These are phyloP conservation scores for Adansonia digitata DNA, from an alignment of 345 rosid genomes.

Conservation along the genomic window DNA sequence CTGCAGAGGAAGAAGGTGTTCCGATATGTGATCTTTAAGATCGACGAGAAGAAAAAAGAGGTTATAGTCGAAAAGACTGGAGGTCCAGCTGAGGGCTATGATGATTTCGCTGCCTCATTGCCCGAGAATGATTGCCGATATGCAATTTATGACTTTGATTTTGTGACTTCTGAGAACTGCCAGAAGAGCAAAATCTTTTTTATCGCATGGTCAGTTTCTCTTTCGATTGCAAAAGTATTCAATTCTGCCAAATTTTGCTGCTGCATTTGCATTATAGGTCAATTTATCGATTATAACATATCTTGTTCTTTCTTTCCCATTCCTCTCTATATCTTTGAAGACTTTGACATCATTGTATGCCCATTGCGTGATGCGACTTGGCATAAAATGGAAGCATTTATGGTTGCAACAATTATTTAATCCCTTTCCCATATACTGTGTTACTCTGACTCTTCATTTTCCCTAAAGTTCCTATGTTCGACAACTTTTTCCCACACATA, in stretches of 20 bases:
- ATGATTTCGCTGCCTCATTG: slow-evolving; percentile 63
- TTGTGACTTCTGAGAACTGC: no score
- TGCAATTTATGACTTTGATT: no score
- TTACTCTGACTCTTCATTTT: no score
- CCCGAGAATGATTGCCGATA: no score
- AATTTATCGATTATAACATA: neutral
- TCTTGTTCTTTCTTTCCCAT: neutral
- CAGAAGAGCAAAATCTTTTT: no score
- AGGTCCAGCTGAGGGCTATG: slow-evolving; percentile 55
- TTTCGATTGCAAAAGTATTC: neutral
- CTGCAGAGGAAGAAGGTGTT: slow-evolving; percentile 65
- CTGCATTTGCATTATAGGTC: neutral
- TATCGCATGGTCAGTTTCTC: no score
- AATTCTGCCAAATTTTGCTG: neutral
- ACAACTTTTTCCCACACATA: no score
- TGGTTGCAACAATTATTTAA: neutral
- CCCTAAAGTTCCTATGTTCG: no score
- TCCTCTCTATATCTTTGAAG: neutral
- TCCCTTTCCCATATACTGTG: neutral
- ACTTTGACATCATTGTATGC: neutral
- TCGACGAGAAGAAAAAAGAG: slow-evolving; percentile 57
- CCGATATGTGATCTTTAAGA: slow-evolving; percentile 60
- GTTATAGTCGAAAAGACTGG: no score
- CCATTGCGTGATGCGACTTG: neutral
- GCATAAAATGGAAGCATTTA: neutral